phyloP scores from a whole-genome alignment of 257 asterid genomes.

The Echites panduratus region DNA sequence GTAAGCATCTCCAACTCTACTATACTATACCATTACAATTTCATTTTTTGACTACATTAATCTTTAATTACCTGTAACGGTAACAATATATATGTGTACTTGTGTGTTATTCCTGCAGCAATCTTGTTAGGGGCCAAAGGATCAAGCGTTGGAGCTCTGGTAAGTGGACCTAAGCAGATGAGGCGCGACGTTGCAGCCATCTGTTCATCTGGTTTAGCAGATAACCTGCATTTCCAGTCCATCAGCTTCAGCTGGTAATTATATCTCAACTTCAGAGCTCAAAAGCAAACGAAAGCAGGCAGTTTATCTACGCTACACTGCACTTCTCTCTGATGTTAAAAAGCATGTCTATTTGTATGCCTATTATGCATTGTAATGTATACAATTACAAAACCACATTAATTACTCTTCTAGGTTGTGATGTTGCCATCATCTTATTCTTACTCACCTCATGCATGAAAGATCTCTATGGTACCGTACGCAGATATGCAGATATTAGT shows the following conservation, averaged over 20 bases:
- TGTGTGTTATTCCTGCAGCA: constrained; percentile 39
- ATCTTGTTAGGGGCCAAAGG: constrained; percentile 60
- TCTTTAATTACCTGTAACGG: too few relatives aligned
- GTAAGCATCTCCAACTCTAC: constrained; percentile 33
- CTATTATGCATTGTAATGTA: not conserved
- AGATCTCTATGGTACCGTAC: not conserved
- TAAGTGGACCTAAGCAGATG: constrained; percentile 79
- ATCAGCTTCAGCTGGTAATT: constrained; percentile 92
- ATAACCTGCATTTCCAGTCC: constrained; percentile 68
- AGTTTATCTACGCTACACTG: not conserved
- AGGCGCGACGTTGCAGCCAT: constrained; percentile 80
- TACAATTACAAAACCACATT: not conserved
- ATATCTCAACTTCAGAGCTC: too few relatives aligned
- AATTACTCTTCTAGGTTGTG: not conserved
- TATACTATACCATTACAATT: too few relatives aligned
- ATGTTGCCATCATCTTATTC: not conserved
- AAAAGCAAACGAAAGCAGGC: too few relatives aligned
- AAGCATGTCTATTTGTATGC: not conserved
- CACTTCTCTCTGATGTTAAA: not conserved
- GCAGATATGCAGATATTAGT: not conserved
- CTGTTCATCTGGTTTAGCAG: constrained; percentile 57
- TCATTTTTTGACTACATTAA: too few relatives aligned
- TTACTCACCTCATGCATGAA: not conserved
- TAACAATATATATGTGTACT: too few relatives aligned
- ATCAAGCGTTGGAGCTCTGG: constrained; percentile 61